These are phyloP conservation scores for Diaporthe citrichinensis DNA, from an alignment of 2,329 filamentous ascomycete genomes.

Conservation along the genomic window DNA sequence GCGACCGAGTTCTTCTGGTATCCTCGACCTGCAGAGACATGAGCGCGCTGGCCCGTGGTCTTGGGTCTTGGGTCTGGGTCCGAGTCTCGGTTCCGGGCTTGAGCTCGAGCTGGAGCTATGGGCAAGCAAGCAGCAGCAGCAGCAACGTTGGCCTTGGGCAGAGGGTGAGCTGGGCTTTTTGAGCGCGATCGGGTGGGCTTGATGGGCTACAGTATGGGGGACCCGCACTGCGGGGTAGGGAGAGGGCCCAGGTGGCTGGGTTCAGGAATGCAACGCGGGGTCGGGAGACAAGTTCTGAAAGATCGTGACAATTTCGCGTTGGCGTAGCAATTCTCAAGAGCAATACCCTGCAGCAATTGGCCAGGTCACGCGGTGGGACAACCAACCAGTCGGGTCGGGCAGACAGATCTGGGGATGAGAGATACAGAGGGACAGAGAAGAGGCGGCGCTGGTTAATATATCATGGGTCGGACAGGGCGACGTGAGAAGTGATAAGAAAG, in stretches of 20 bases:
- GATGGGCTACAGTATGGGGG: neutral
- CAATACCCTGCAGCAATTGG: conserved; percentile 10
- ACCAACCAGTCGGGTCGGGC: conserved; percentile 9
- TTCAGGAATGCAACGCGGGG: conserved; percentile 9
- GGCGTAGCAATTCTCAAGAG: neutral
- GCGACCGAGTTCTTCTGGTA: conserved; percentile 60
- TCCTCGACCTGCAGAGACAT: conserved; percentile 69
- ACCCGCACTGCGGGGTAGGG: conserved; percentile 39
- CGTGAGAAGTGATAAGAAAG: neutral
- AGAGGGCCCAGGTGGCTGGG: conserved; percentile 28
- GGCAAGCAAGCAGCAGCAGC: neutral
- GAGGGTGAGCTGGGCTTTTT: conserved; percentile 29
- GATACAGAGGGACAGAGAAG: neutral
- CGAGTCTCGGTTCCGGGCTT: neutral
- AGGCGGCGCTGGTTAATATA: conserved; percentile 10
- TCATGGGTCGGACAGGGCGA: conserved; percentile 10
- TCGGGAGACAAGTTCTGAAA: neutral
- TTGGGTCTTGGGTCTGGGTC: neutral
- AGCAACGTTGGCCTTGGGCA: neutral
- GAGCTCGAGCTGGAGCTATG: conserved; percentile 15
- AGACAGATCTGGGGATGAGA: neutral
- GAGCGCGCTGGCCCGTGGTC: conserved; percentile 13
- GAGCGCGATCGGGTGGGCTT: neutral
- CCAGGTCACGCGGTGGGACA: neutral
- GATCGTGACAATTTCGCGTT: conserved; percentile 14